Conservation (phyloP, 345 rosid genomes). For the Diplotaxis tenuifolia region DNA sequence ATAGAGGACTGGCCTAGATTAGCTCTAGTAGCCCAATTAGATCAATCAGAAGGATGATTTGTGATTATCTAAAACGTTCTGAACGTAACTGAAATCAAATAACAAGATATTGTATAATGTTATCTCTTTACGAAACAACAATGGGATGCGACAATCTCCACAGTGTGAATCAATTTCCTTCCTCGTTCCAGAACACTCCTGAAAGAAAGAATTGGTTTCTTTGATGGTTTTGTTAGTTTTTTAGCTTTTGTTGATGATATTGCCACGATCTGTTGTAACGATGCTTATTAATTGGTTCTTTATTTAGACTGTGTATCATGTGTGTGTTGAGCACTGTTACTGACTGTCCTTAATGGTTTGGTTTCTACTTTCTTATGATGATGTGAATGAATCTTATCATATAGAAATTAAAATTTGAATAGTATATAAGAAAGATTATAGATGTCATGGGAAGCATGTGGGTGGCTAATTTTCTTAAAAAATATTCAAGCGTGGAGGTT, state of each 20-base stretch:
- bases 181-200: neutral
- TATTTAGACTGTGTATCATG: neutral
- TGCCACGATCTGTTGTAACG: too few relatives aligned
- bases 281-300: neutral
- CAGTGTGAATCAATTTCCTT: neutral
- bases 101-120: neutral
- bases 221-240: too few relatives aligned
- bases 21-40: neutral
- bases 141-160: neutral
- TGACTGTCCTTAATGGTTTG: neutral
- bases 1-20: neutral
- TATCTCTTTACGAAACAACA: neutral
- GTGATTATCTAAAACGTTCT: neutral
- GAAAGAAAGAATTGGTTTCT: neutral
- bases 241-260: too few relatives aligned
- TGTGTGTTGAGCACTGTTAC: neutral
- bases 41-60: neutral
- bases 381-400: neutral
- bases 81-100: neutral
- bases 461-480: slow-evolving; percentile 5
- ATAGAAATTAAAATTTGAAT: slow-evolving; percentile 8
- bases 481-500: slow-evolving; percentile 21
- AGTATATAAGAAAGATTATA: neutral
- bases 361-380: neutral
- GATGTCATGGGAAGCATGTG: slow-evolving; percentile 26